A percentile compares a stretch with the other conserved stretches of the same genome.
Conservation (phyloP, 2,329 filamentous ascomycete genomes). For the Aspergillus proliferans region DNA sequence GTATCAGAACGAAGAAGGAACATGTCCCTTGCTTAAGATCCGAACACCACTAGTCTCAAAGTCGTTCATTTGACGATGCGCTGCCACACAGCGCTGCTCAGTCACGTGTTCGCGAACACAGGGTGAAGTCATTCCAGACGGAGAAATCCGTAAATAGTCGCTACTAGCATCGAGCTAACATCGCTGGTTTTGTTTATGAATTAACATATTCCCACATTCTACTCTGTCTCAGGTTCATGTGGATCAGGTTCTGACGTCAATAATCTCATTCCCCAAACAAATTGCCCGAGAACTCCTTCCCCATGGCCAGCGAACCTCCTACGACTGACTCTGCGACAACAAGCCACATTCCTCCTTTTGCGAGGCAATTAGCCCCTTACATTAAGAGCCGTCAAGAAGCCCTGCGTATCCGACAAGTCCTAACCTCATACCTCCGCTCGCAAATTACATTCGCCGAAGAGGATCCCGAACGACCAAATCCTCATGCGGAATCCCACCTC, state of each 20-base stretch:
- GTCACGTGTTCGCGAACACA: no score
- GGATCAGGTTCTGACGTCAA: neutral
- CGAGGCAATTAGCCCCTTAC: slow-evolving; percentile 33
- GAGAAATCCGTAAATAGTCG: no score
- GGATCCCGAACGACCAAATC: slow-evolving; percentile 13
- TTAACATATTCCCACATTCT: neutral
- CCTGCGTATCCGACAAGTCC: slow-evolving; percentile 33
- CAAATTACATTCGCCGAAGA: slow-evolving; percentile 28
- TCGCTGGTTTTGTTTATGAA: no score
- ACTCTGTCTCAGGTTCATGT: neutral
- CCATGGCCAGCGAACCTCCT: slow-evolving; percentile 18
- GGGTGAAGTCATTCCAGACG: no score
- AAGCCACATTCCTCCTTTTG: slow-evolving; percentile 29
- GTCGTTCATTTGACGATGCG: no score
- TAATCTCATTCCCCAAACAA: neutral
- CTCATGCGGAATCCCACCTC: slow-evolving; percentile 26
- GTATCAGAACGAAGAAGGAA: no score
- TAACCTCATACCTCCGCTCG: slow-evolving; percentile 34
- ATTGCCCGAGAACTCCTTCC: neutral
- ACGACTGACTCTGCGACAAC: slow-evolving; percentile 3
- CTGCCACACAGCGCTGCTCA: no score
- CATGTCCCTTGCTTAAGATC: no score
- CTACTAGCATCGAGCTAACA: no score
- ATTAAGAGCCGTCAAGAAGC: slow-evolving; percentile 34
- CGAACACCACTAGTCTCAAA: no score